A percentile compares a stretch with the other conserved stretches of the same genome.
Evolutionary conservation across 2,329 filamentous ascomycete species (phyloP).

Genomic region (Verticillium zaregamsianum): DNA sequence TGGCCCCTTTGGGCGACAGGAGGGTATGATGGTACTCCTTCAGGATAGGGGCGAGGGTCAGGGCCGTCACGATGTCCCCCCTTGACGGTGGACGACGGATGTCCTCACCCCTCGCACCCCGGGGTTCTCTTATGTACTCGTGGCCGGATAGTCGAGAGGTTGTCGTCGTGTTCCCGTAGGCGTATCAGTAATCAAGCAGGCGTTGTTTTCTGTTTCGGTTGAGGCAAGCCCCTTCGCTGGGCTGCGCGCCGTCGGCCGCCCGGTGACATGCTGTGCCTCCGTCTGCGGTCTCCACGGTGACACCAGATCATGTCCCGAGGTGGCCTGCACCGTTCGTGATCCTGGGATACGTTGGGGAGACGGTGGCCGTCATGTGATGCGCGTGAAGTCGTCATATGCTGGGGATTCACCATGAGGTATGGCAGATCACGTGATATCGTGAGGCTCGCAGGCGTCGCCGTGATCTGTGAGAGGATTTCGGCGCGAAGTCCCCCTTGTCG

Average conservation of each 20-base stretch:
- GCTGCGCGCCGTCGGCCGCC: background rate
- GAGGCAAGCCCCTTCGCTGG: background rate
- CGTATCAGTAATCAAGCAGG: background rate
- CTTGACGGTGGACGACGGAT: background rate
- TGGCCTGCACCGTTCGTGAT: background rate
- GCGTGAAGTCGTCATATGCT: too few species aligned
- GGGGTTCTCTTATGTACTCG: background rate
- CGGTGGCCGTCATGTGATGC: background rate
- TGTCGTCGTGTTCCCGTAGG: background rate
- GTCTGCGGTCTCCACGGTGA: background rate
- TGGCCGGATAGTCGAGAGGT: background rate
- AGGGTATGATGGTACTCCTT: slow-evolving; percentile 23
- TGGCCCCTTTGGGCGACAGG: slow-evolving; percentile 24
- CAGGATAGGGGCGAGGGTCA: slow-evolving; percentile 15
- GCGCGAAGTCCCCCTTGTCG: too few species aligned
- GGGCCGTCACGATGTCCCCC: background rate
- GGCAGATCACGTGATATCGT: too few species aligned
- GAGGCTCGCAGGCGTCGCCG: too few species aligned
- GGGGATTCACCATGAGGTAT: too few species aligned
- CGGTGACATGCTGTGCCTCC: background rate
- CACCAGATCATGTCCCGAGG: background rate
- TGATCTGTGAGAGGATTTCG: background rate
- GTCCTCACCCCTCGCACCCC: background rate
- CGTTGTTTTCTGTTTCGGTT: background rate
- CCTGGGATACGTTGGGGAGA: background rate